Evolutionary conservation across 75 land plant species (phyloP).

Genomic region (Selaginella moellendorffii): DNA sequence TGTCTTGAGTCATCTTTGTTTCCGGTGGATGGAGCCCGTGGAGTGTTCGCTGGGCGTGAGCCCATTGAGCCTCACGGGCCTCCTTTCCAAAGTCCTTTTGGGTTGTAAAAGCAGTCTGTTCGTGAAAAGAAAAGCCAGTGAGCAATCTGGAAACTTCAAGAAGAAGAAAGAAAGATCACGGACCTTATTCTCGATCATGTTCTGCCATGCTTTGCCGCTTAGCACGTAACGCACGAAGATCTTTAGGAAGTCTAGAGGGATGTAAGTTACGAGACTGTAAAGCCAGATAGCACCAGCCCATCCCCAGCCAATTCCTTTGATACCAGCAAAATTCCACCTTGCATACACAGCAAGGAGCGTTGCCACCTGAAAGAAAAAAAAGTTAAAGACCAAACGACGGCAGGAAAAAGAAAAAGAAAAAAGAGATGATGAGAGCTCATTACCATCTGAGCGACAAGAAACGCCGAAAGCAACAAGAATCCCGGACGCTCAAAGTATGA

Average conservation of each 20-base stretch:
- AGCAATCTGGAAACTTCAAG: too few species aligned
- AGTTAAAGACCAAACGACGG: too few species aligned
- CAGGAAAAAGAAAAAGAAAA: not conserved
- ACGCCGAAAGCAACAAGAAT: constrained; percentile 37
- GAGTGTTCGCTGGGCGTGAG: constrained; percentile 23
- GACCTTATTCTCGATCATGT: constrained; percentile 38
- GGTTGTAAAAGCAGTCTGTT: constrained; percentile 32
- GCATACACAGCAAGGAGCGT: constrained; percentile 63
- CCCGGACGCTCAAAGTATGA: constrained; percentile 59
- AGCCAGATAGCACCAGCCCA: constrained; percentile 72
- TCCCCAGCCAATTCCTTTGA: constrained; percentile 55
- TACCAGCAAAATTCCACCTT: constrained; percentile 40
- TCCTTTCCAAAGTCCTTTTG: constrained; percentile 55
- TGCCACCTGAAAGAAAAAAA: not conserved
- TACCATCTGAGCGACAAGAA: constrained; percentile 39
- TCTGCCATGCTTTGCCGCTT: constrained; percentile 56
- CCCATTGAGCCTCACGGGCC: constrained; percentile 56
- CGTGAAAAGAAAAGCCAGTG: too few species aligned
- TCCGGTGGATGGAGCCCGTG: constrained; percentile 45
- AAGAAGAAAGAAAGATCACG: not conserved
- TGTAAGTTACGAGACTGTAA: constrained; percentile 31
- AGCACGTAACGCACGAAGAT: constrained; percentile 39
- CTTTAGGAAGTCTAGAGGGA: constrained; percentile 52
- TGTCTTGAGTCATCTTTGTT: constrained; percentile 1
- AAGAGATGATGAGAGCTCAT: not conserved